Evolutionary conservation across 371 early-diverging fungal genomes (phyloP).

Genomic region (Mucor velutinosus): DNA sequence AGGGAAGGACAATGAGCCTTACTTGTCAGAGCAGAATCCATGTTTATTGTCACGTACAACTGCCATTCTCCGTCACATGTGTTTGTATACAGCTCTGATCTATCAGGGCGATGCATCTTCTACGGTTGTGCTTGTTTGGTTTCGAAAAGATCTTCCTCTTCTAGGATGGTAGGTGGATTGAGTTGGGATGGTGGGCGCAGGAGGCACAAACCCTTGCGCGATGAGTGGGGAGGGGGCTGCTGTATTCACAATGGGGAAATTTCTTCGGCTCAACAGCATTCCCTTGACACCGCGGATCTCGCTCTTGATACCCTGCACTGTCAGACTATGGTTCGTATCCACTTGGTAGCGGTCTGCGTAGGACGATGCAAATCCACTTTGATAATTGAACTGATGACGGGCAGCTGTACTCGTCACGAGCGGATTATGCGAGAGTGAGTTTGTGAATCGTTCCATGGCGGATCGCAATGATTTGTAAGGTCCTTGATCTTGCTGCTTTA

Average conservation of each 20-base stretch:
- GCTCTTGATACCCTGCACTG: slow-evolving; percentile 30
- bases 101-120: background rate
- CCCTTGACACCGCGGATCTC: slow-evolving; percentile 37
- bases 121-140: background rate
- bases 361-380: slow-evolving; percentile 11
- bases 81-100: background rate
- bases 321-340: background rate
- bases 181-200: background rate
- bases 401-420: background rate
- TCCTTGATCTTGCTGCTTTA: background rate
- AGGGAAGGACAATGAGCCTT: too few species aligned
- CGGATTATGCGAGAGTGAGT: background rate
- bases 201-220: background rate
- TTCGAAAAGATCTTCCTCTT: background rate
- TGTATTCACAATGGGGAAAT: slow-evolving; percentile 22
- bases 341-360: slow-evolving; percentile 10
- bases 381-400: background rate
- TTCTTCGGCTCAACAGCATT: slow-evolving; percentile 27
- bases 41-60: background rate
- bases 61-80: background rate
- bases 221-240: background rate
- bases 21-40: too few species aligned
- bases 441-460: background rate
- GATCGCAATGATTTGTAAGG: background rate
- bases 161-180: slow-evolving; percentile 17